Conservation (phyloP, 2,329 filamentous ascomycete species). For the Talaromyces atroroseus region DNA sequence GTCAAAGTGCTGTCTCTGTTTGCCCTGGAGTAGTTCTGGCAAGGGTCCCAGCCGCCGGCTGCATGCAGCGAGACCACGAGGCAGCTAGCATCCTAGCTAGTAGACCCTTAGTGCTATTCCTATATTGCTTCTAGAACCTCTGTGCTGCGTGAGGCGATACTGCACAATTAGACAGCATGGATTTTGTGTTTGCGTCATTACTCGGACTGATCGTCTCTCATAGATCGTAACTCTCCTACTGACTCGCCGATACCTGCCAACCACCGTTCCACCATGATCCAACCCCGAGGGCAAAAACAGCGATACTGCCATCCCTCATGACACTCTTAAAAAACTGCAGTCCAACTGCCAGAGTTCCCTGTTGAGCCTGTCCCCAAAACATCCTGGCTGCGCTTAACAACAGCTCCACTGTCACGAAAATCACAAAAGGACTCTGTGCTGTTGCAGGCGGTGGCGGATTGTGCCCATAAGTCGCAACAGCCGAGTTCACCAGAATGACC, state of each 20-base stretch:
- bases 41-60: background rate
- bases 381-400: constrained; percentile 36
- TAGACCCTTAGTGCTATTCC: background rate
- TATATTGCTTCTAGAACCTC: background rate
- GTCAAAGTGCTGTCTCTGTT: background rate
- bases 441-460: constrained; percentile 41
- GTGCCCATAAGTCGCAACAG: constrained; percentile 34
- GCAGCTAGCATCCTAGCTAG: background rate
- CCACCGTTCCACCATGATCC: constrained; percentile 36
- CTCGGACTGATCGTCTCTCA: background rate
- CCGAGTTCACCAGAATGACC: constrained; percentile 30
- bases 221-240: background rate
- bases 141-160: background rate
- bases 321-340: constrained; percentile 36
- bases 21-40: background rate
- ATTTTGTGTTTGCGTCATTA: background rate
- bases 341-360: constrained; percentile 25
- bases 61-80: background rate
- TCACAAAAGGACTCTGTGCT: constrained; percentile 39
- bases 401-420: constrained; percentile 45
- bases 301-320: constrained; percentile 40
- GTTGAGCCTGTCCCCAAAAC: constrained; percentile 23
- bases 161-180: background rate
- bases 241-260: constrained; percentile 20
- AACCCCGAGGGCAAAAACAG: constrained; percentile 42